A percentile compares a stretch with the other conserved stretches of the same genome.
Evolutionary conservation across 768 basidiomycete species (phyloP).

Genomic region (Dictyophora rubrovolvata): DNA sequence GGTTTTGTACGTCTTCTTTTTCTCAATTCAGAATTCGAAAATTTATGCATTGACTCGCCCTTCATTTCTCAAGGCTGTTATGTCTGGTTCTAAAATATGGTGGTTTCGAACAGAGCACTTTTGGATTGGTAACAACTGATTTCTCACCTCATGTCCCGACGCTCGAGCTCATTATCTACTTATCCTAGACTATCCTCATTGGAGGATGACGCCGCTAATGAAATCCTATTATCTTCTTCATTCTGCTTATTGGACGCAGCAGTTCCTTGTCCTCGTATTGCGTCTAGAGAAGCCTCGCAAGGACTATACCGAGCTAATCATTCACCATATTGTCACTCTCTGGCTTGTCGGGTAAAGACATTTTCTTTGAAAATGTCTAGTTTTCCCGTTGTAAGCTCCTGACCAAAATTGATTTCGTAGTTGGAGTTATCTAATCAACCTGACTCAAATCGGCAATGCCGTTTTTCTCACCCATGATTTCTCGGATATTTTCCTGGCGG

Average conservation of each 20-base stretch:
- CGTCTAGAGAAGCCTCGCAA: conserved; percentile 90
- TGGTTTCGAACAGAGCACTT: conserved; percentile 80
- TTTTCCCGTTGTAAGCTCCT: neutral
- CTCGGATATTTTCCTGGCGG: conserved; percentile 81
- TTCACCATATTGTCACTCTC: conserved; percentile 87
- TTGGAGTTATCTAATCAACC: conserved; percentile 74
- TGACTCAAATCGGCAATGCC: conserved; percentile 83
- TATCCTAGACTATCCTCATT: conserved; percentile 69
- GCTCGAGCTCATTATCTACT: neutral
- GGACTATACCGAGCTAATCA: conserved; percentile 79
- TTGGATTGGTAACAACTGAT: conserved; percentile 55
- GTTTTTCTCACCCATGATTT: conserved; percentile 97
- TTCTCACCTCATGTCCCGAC: neutral
- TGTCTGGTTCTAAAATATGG: conserved; percentile 35
- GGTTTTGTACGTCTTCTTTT: conserved; percentile 55
- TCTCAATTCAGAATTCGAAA: neutral
- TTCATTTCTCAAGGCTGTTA: neutral
- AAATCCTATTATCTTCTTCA: conserved; percentile 95
- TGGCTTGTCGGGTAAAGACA: conserved; percentile 75
- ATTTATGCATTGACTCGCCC: neutral
- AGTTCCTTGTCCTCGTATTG: conserved; percentile 75
- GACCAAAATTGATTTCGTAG: conserved; percentile 25
- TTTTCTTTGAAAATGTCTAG: conserved; percentile 13
- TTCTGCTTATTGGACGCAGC: conserved; percentile 89
- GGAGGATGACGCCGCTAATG: conserved; percentile 74